Evolutionary conservation across 2,329 filamentous ascomycete genomes (phyloP).

Genomic region (Knufia petricola): DNA sequence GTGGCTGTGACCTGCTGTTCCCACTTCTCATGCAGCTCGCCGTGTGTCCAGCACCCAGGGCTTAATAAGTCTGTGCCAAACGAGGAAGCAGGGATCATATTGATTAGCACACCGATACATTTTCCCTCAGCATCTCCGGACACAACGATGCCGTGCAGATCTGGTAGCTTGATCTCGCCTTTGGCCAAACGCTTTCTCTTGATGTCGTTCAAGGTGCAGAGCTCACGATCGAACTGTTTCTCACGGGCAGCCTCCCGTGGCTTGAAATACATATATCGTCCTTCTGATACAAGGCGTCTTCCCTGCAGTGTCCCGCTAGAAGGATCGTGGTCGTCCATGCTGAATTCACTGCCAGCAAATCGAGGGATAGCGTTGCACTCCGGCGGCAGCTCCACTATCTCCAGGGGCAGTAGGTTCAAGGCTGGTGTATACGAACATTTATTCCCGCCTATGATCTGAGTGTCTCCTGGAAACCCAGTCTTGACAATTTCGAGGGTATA

Average conservation of each 20-base stretch:
- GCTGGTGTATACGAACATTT: not conserved
- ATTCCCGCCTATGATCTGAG: not conserved
- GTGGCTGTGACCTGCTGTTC: slow-evolving; percentile 8
- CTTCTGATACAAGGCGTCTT: not conserved
- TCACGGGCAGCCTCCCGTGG: not conserved
- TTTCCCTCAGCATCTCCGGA: not conserved
- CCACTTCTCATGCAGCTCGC: slow-evolving; percentile 8
- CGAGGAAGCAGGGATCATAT: not conserved
- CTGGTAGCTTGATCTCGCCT: slow-evolving; percentile 1
- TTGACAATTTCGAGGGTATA: not conserved
- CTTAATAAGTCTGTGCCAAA: not conserved
- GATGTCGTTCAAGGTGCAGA: not conserved
- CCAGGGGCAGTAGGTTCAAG: not conserved
- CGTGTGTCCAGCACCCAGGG: not conserved
- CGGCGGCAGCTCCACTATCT: not conserved
- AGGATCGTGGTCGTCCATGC: not conserved
- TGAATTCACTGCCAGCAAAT: not conserved
- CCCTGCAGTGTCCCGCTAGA: not conserved
- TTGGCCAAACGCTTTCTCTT: slow-evolving; percentile 1
- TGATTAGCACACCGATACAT: not conserved
- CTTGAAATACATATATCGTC: slow-evolving; percentile 2
- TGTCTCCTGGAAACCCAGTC: not conserved
- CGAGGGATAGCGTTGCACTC: not conserved
- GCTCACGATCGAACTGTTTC: slow-evolving; percentile 1
- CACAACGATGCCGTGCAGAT: not conserved